Evolutionary conservation across 2,329 filamentous ascomycete genomes (phyloP).

Genomic region (Paraphoma sp.): DNA sequence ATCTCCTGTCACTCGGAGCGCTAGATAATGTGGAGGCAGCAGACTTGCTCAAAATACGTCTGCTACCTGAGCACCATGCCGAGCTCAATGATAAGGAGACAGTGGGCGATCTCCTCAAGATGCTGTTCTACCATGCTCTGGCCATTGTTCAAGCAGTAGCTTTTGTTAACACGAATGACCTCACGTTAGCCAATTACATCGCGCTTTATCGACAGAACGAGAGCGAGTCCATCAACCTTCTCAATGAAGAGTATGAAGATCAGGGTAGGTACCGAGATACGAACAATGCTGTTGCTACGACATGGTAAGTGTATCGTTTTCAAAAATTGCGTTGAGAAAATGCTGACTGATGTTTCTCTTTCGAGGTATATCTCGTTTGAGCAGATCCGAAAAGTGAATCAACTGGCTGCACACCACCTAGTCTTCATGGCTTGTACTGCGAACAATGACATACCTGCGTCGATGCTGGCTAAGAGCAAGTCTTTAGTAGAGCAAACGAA

Average conservation of each 20-base stretch:
- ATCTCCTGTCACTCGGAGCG: conserved; percentile 27
- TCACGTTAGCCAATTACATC: conserved; percentile 7
- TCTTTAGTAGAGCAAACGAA: conserved; percentile 20
- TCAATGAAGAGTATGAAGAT: conserved; percentile 44
- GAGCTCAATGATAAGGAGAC: conserved; percentile 4
- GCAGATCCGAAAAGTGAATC: conserved; percentile 16
- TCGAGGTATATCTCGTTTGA: conserved; percentile 16
- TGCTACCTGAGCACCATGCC: conserved; percentile 3
- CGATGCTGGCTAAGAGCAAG: conserved; percentile 36
- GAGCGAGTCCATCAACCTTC: conserved; percentile 30
- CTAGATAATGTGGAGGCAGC: conserved; percentile 14
- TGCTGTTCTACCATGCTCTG: conserved; percentile 2
- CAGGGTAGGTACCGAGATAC: conserved; percentile 32
- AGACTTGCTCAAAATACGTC: conserved; percentile 3
- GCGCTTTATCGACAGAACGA: conserved; percentile 26
- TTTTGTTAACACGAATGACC: conserved; percentile 37
- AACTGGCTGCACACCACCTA: conserved; percentile 40
- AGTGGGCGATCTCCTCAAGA: conserved; percentile 36
- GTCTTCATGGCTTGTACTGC: conserved; percentile 31
- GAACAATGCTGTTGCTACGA: conserved; percentile 44
- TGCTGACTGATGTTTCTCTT: not conserved
- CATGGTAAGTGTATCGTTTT: conserved; percentile 26
- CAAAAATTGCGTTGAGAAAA: not conserved
- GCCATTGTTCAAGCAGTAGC: conserved; percentile 1
- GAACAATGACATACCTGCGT: conserved; percentile 34